phyloP scores from a whole-genome alignment of 2,329 filamentous ascomycete species.

The Curvularia spicifera region DNA sequence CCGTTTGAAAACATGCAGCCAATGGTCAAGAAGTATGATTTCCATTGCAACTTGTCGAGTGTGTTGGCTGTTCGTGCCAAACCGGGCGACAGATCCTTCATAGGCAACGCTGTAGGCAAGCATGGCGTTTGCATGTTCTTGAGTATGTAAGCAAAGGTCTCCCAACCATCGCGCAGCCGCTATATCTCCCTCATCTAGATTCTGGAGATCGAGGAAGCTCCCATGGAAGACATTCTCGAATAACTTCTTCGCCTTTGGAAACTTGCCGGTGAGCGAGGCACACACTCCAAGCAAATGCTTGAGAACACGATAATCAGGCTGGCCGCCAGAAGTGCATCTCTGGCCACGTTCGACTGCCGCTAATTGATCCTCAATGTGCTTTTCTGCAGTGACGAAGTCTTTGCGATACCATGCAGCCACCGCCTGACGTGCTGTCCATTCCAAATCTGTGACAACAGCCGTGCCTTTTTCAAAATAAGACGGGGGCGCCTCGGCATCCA shows the following conservation, averaged over 20 bases:
- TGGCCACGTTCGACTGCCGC: conserved; percentile 36
- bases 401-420: conserved; percentile 28
- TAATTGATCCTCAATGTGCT: conserved; percentile 34
- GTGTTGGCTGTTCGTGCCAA: conserved; percentile 22
- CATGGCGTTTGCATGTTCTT: conserved; percentile 37
- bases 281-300: conserved; percentile 38
- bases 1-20: conserved; percentile 24
- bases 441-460: conserved; percentile 19
- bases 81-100: conserved; percentile 31
- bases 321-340: conserved; percentile 24
- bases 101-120: conserved; percentile 41
- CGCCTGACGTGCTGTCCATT: conserved; percentile 31
- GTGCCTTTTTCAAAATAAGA: conserved; percentile 17
- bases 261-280: conserved; percentile 37
- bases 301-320: conserved; percentile 38
- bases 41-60: conserved; percentile 29
- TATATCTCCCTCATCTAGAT: conserved; percentile 43
- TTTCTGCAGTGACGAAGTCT: conserved; percentile 29
- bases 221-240: conserved; percentile 39
- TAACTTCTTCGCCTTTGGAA: conserved; percentile 34
- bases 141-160: conserved; percentile 40
- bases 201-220: conserved; percentile 25
- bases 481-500: conserved; percentile 1
- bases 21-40: conserved; percentile 29
- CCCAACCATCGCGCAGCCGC: conserved; percentile 45